phyloP scores from a whole-genome alignment of 495 filamentous ascomycete species.

The Pseudoneurospora amorphoporcata region DNA sequence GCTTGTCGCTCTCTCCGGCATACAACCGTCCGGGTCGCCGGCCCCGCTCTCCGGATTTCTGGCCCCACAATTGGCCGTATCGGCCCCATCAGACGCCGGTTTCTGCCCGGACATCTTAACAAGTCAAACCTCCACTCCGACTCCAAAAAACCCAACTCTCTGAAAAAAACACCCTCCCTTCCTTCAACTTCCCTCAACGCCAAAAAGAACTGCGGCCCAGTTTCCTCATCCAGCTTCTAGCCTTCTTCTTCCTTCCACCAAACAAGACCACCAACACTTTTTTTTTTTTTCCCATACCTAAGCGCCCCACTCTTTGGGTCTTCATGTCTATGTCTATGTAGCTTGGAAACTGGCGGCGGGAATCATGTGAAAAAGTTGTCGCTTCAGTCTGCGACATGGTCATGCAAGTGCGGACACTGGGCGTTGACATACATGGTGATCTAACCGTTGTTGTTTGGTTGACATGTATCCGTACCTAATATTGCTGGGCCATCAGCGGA shows the following conservation, averaged over 20 bases:
- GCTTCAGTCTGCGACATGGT: too few species aligned
- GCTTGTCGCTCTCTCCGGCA: neutral
- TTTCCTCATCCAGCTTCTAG: neutral
- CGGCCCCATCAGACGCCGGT: neutral
- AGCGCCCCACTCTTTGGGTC: constrained; percentile 6
- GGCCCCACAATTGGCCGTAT: neutral
- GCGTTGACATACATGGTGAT: too few species aligned
- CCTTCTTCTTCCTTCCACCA: neutral
- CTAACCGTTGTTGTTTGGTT: too few species aligned
- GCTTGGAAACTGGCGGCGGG: too few species aligned
- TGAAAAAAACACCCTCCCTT: neutral
- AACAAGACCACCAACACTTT: constrained; percentile 5
- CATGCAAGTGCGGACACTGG: too few species aligned
- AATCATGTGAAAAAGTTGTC: too few species aligned
- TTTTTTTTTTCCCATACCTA: too few species aligned
- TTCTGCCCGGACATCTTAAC: neutral
- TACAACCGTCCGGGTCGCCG: neutral
- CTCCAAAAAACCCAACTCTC: constrained; percentile 8
- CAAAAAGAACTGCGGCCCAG: constrained; percentile 4
- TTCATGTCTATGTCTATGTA: neutral
- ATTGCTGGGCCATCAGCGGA: too few species aligned
- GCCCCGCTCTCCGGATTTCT: neutral
- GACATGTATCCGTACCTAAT: too few species aligned
- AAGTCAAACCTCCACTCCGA: neutral
- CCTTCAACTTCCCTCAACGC: constrained; percentile 4